Conservation (phyloP, 2,329 filamentous ascomycete species). For the Tolypocladium capitatum region DNA sequence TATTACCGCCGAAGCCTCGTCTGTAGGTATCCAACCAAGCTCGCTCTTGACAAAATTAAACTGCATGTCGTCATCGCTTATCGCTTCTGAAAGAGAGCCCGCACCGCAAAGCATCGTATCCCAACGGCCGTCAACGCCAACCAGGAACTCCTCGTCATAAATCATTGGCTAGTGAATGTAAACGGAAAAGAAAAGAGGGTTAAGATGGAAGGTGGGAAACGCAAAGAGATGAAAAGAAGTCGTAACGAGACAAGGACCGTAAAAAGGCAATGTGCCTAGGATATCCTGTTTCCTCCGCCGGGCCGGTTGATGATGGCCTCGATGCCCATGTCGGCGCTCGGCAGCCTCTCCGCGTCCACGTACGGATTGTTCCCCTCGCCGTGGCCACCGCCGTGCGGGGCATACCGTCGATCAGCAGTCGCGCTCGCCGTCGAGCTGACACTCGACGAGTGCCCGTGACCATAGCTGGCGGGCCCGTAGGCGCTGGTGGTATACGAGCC, state of each 20-base stretch:
- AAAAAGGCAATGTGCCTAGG: neutral
- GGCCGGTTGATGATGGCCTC: slow-evolving; percentile 44
- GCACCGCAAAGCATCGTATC: neutral
- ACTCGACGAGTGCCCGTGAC: slow-evolving; percentile 38
- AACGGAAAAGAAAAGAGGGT: neutral
- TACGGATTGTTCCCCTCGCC: slow-evolving; percentile 32
- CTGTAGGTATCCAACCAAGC: neutral
- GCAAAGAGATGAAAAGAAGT: neutral
- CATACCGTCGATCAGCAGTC: slow-evolving; percentile 17
- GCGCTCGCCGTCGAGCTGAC: slow-evolving; percentile 33
- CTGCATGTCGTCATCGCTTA: neutral
- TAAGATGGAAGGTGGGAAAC: neutral
- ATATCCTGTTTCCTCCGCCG: slow-evolving; percentile 12
- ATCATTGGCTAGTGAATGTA: neutral
- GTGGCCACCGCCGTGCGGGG: slow-evolving; percentile 12
- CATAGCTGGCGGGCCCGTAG: slow-evolving; percentile 10
- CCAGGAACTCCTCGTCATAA: neutral
- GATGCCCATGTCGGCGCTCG: slow-evolving; percentile 49
- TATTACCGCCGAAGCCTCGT: neutral
- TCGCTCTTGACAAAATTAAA: neutral
- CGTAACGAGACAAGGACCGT: too few species aligned
- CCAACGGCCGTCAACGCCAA: neutral
- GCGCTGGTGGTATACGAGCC: slow-evolving; percentile 8
- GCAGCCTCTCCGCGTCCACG: slow-evolving; percentile 31
- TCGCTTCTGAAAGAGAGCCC: neutral